Evolutionary conservation across 1,284 basidiomycete genomes (phyloP).

Genomic region (Rhodofomes roseus): DNA sequence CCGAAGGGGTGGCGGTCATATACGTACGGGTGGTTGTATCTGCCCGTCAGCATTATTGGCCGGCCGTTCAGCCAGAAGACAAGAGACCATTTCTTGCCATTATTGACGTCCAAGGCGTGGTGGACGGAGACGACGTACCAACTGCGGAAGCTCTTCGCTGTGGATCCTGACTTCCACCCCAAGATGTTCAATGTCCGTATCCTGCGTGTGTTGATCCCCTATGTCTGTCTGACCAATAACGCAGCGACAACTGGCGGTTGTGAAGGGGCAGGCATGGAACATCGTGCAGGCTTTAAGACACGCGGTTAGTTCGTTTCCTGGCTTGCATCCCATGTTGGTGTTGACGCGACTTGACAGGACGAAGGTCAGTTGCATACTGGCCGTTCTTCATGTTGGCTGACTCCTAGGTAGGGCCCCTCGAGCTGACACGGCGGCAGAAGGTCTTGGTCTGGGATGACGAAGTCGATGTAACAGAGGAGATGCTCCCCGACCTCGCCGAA

Average conservation of each 20-base stretch:
- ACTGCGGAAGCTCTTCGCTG: slow-evolving; percentile 71
- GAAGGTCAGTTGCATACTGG: slow-evolving; percentile 40
- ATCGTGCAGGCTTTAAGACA: slow-evolving; percentile 81
- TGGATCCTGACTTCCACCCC: slow-evolving; percentile 83
- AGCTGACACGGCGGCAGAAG: slow-evolving; percentile 76
- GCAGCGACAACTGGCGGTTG: slow-evolving; percentile 81
- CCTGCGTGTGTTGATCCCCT: no score
- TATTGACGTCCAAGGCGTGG: slow-evolving; percentile 82
- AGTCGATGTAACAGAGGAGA: slow-evolving; percentile 68
- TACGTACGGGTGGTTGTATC: slow-evolving; percentile 89
- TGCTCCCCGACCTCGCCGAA: slow-evolving; percentile 34
- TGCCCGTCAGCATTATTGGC: slow-evolving; percentile 84
- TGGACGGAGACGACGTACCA: slow-evolving; percentile 86
- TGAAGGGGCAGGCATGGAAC: slow-evolving; percentile 92
- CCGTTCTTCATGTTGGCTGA: slow-evolving; percentile 12
- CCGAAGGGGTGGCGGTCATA: slow-evolving; percentile 88
- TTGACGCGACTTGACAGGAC: slow-evolving; percentile 37
- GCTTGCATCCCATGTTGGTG: neutral
- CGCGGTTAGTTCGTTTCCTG: slow-evolving; percentile 43
- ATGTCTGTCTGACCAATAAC: neutral
- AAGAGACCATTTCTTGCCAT: slow-evolving; percentile 76
- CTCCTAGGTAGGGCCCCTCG: slow-evolving; percentile 61
- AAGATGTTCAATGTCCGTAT: slow-evolving; percentile 76
- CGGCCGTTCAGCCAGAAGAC: slow-evolving; percentile 82
- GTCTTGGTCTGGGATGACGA: slow-evolving; percentile 84